Evolutionary conservation across 164 flowering plant genomes (phyloP).

Genomic region (Aristolochia californica): DNA sequence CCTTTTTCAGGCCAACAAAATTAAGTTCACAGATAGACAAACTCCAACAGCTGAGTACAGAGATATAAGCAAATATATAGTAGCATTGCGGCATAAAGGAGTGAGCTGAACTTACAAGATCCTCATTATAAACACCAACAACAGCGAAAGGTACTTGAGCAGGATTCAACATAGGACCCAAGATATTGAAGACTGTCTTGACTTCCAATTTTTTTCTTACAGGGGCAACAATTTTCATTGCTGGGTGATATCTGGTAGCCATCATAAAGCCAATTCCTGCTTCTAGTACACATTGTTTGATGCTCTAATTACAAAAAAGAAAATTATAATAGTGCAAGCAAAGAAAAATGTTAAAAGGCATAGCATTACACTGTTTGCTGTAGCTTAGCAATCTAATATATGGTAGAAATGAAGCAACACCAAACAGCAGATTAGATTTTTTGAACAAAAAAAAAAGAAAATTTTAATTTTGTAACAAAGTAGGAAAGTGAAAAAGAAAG

Average conservation of each 20-base stretch:
- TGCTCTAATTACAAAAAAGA: constrained; percentile 39
- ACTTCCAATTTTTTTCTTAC: constrained; percentile 84
- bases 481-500: no score
- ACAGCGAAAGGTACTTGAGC: constrained; percentile 87
- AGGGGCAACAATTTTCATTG: constrained; percentile 88
- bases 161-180: constrained; percentile 95
- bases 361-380: no score
- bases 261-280: constrained; percentile 95
- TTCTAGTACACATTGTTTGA: constrained; percentile 58
- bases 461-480: no score
- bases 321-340: no score
- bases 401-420: no score
- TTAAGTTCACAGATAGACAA: neutral
- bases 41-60: neutral
- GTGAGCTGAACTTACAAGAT: constrained; percentile 38
- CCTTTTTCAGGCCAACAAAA: no score
- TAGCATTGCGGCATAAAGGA: neutral
- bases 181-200: constrained; percentile 81
- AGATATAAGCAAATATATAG: no score
- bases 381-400: no score
- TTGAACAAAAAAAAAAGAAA: no score
- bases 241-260: constrained; percentile 90
- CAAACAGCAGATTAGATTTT: no score
- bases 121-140: constrained; percentile 74
- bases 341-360: no score